phyloP scores from a whole-genome alignment of 2,329 filamentous ascomycete species.

The Paraconiothyrium sp. region DNA sequence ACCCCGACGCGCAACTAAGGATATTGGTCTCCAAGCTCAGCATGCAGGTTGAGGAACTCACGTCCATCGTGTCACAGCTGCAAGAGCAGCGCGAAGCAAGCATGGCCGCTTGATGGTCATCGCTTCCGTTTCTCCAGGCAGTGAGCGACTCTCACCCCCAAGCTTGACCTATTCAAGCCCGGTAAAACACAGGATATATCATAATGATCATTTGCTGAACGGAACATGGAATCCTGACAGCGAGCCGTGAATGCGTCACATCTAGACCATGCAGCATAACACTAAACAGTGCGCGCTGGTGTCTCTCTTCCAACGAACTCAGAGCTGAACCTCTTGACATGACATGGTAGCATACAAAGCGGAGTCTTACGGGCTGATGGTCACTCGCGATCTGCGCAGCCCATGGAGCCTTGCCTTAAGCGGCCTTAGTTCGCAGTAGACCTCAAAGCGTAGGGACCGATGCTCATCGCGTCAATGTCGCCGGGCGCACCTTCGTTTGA shows the following conservation, averaged over 20 bases:
- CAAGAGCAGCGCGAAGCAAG: constrained; percentile 45
- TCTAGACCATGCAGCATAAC: constrained; percentile 25
- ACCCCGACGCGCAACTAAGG: constrained; percentile 45
- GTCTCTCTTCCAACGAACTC: neutral
- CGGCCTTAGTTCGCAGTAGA: constrained; percentile 22
- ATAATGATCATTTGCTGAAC: constrained; percentile 14
- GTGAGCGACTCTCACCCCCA: constrained; percentile 4
- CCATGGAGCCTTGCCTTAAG: constrained; percentile 18
- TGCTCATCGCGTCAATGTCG: constrained; percentile 39
- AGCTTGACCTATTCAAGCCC: constrained; percentile 19
- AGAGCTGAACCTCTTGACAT: constrained; percentile 13
- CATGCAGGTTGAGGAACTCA: constrained; percentile 52
- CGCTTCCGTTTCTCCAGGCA: constrained; percentile 43
- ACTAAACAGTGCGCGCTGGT: constrained; percentile 11
- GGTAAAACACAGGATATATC: constrained; percentile 20
- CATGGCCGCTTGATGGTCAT: constrained; percentile 47
- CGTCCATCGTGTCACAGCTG: constrained; percentile 49
- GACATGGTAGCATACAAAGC: neutral
- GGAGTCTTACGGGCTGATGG: constrained; percentile 3
- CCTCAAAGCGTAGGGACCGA: constrained; percentile 27
- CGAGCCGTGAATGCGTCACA: constrained; percentile 35
- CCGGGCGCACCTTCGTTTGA: constrained; percentile 37
- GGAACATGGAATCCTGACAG: constrained; percentile 24
- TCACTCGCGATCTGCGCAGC: constrained; percentile 24
- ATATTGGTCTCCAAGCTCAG: constrained; percentile 51